Evolutionary conservation across 306 rosid genomes (phyloP).

Genomic region (Pyrus bretschneideri): DNA sequence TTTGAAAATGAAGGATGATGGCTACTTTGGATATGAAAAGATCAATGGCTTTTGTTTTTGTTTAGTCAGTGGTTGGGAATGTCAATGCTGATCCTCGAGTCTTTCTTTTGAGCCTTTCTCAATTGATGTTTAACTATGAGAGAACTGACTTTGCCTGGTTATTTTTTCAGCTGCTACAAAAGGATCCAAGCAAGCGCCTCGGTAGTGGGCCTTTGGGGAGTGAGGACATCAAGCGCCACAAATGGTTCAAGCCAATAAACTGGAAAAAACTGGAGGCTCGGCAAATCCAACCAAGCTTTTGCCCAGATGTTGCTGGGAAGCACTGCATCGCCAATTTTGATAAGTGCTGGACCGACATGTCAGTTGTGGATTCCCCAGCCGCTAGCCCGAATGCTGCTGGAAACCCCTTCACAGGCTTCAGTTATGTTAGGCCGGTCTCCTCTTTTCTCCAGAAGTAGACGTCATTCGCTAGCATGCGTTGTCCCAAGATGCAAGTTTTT

Average conservation of each 20-base stretch:
- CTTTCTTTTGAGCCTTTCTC: neutral
- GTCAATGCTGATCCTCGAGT: neutral
- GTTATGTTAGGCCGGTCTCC: slow-evolving; percentile 73
- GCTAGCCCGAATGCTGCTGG: slow-evolving; percentile 72
- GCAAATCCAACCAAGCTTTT: slow-evolving; percentile 78
- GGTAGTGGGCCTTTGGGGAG: slow-evolving; percentile 64
- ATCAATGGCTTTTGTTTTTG: neutral
- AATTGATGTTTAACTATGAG: neutral
- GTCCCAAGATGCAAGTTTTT: neutral
- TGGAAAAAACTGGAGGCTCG: slow-evolving; percentile 79
- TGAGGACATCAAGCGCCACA: slow-evolving; percentile 75
- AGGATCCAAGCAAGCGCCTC: slow-evolving; percentile 63
- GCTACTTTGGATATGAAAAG: neutral
- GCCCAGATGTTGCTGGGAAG: slow-evolving; percentile 81
- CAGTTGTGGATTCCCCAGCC: slow-evolving; percentile 76
- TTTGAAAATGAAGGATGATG: too few species aligned
- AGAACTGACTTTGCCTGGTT: neutral
- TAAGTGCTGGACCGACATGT: slow-evolving; percentile 92
- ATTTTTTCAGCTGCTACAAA: slow-evolving; percentile 62
- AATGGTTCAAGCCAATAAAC: slow-evolving; percentile 81
- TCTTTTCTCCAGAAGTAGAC: slow-evolving; percentile 59
- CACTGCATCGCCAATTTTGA: slow-evolving; percentile 91
- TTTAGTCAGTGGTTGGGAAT: neutral
- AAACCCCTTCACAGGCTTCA: slow-evolving; percentile 66
- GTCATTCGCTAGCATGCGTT: slow-evolving; percentile 2